Evolutionary conservation across 2,329 filamentous ascomycete species (phyloP).

Genomic region (Akanthomyces dipterigenus): DNA sequence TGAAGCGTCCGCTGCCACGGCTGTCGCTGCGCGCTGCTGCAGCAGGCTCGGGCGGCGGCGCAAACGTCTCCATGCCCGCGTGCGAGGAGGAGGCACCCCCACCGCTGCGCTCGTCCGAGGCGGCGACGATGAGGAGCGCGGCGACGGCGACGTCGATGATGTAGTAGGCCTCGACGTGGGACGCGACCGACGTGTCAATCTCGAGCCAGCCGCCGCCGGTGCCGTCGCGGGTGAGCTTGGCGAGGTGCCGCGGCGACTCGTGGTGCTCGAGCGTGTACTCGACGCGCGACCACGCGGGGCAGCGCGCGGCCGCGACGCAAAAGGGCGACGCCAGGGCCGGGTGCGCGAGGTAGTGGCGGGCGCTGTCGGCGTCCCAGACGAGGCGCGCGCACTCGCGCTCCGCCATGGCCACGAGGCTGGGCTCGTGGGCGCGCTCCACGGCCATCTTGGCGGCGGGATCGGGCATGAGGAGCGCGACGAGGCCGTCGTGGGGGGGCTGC

Average conservation of each 20-base stretch:
- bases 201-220: slow-evolving; percentile 54
- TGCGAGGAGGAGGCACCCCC: slow-evolving; percentile 15
- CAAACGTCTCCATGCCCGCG: slow-evolving; percentile 45
- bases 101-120: slow-evolving; percentile 45
- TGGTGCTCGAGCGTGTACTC: slow-evolving; percentile 61
- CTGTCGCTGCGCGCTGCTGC: slow-evolving; percentile 14
- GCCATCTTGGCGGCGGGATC: slow-evolving; percentile 56
- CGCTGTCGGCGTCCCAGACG: slow-evolving; percentile 61
- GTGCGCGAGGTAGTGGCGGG: slow-evolving; percentile 56
- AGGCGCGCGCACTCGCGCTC: slow-evolving; percentile 64
- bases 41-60: slow-evolving; percentile 43
- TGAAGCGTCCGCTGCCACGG: slow-evolving; percentile 17
- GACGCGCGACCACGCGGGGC: slow-evolving; percentile 51
- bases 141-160: slow-evolving; percentile 56
- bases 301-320: slow-evolving; percentile 51
- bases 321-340: slow-evolving; percentile 58
- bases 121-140: slow-evolving; percentile 53
- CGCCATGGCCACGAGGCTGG: slow-evolving; percentile 53
- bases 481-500: slow-evolving; percentile 51
- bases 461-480: slow-evolving; percentile 64
- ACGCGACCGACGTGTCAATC: slow-evolving; percentile 53
- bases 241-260: slow-evolving; percentile 54
- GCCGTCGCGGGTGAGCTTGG: slow-evolving; percentile 53
- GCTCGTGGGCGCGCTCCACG: slow-evolving; percentile 52
- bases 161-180: slow-evolving; percentile 54